A percentile compares a stretch with the other conserved stretches of the same genome.
Conservation (phyloP, 345 rosid species). For the Gossypium herbaceum region DNA sequence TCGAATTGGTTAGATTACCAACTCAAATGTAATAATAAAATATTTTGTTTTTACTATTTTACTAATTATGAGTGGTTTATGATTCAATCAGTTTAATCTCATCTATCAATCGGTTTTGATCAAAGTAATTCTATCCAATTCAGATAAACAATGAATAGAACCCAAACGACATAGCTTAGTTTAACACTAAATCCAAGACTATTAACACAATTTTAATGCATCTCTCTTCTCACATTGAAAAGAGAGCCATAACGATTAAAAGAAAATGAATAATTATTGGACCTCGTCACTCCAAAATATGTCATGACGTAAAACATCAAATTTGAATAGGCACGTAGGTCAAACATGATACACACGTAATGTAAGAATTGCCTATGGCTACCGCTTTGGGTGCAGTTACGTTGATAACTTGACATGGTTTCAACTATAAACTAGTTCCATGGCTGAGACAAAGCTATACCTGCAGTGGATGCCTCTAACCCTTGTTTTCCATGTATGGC, state of each 20-base stretch:
- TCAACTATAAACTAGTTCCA: slow-evolving; percentile 44
- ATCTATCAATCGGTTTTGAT: too few relatives aligned
- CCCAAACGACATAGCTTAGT: too few relatives aligned
- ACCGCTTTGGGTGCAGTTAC: neutral
- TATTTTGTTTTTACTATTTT: too few relatives aligned
- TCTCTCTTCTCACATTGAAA: too few relatives aligned
- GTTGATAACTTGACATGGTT: neutral
- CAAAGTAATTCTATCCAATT: too few relatives aligned
- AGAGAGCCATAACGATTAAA: neutral
- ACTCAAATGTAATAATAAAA: too few relatives aligned
- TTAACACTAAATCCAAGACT: too few relatives aligned
- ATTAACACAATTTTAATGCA: too few relatives aligned
- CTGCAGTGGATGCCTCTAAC: slow-evolving; percentile 54
- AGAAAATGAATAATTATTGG: neutral
- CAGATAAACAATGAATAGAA: too few relatives aligned
- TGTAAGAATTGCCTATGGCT: slow-evolving; percentile 10
- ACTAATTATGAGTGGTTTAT: too few relatives aligned
- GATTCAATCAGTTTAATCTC: too few relatives aligned
- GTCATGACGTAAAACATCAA: neutral
- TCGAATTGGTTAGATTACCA: too few relatives aligned
- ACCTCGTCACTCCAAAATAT: neutral
- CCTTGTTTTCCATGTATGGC: slow-evolving; percentile 64
- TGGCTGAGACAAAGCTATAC: slow-evolving; percentile 75
- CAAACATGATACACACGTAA: slow-evolving; percentile 22
- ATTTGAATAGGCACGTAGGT: neutral